Conservation (phyloP, 169 alveolate species). For the Plasmodium cynomolgi region DNA sequence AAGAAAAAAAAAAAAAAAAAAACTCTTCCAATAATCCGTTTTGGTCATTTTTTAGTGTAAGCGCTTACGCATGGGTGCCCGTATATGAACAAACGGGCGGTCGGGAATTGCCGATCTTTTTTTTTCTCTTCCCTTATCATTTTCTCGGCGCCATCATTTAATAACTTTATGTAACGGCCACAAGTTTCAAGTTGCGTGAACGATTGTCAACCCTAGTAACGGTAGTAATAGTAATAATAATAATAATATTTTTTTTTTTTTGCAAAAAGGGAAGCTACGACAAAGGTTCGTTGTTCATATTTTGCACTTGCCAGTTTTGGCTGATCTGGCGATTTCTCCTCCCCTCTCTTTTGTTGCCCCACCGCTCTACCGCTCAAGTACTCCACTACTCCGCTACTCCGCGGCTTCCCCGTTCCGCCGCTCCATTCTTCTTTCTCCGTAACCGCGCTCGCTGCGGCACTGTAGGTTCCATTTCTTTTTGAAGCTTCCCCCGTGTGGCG, state of each 20-base stretch:
- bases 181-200: neutral
- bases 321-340: neutral
- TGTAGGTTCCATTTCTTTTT: neutral
- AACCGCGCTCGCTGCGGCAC: neutral
- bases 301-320: neutral
- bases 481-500: neutral
- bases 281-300: neutral
- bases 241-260: neutral
- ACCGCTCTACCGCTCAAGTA: neutral
- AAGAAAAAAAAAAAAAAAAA: too few relatives aligned
- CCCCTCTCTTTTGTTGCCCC: neutral
- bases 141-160: neutral
- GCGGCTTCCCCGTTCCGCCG: neutral
- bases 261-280: neutral
- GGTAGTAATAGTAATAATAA: neutral
- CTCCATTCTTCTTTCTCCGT: neutral
- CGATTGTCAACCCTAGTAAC: neutral
- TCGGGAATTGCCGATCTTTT: neutral
- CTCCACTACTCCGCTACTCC: neutral
- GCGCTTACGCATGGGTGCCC: neutral
- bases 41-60: neutral
- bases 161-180: neutral
- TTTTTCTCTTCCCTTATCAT: neutral
- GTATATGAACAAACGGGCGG: neutral
- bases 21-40: neutral